Conservation (phyloP, 257 asterid genomes). For the Nicotiana noctiflora region DNA sequence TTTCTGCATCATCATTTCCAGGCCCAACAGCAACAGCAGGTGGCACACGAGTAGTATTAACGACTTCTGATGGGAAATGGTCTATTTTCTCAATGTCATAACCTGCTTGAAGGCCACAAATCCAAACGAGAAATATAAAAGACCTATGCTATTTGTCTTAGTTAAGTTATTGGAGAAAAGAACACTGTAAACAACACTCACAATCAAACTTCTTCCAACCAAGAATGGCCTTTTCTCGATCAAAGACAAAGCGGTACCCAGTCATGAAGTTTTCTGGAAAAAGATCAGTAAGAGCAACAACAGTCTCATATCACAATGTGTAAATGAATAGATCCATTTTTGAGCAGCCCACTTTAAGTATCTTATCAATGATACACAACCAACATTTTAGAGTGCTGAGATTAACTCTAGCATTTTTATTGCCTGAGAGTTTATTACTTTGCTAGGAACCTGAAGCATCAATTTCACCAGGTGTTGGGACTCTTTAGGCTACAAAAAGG, state of each 20-base stretch:
- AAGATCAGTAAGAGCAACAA: neutral
- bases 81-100: conserved; percentile 39
- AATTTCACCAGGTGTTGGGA: neutral
- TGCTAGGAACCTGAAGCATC: neutral
- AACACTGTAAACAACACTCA: conserved; percentile 26
- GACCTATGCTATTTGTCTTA: neutral
- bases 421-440: neutral
- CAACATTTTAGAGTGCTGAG: neutral
- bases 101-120: conserved; percentile 36
- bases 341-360: neutral
- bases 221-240: conserved; percentile 71
- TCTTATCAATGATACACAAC: neutral
- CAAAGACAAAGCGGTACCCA: conserved; percentile 76
- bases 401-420: neutral
- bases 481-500: neutral
- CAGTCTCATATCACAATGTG: neutral
- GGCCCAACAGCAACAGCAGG: conserved; percentile 42
- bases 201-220: conserved; percentile 76
- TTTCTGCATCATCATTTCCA: conserved; percentile 19
- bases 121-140: neutral
- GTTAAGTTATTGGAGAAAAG: neutral
- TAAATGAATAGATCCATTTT: neutral
- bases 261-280: conserved; percentile 76
- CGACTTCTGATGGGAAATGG: conserved; percentile 24
- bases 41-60: conserved; percentile 37